These are phyloP conservation scores for Pseudozyma sp. DNA, from an alignment of 1,284 basidiomycete species.

Conservation along the genomic window DNA sequence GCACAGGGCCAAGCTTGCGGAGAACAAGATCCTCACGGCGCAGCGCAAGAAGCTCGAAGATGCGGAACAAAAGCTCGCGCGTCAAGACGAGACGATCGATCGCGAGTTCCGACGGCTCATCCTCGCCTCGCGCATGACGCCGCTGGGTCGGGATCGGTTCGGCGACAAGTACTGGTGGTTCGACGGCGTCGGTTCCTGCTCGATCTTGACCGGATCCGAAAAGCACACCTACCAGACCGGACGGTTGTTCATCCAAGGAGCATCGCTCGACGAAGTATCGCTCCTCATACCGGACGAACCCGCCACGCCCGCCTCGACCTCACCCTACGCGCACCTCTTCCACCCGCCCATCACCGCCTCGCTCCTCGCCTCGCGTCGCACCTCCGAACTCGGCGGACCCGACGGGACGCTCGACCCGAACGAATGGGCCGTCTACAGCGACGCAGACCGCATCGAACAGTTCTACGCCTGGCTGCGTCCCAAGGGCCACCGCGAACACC, in stretches of 20 bases:
- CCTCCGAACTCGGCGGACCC: constrained; percentile 64
- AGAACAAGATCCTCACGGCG: constrained; percentile 55
- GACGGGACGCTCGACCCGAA: constrained; percentile 77
- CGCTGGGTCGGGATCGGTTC: constrained; percentile 90
- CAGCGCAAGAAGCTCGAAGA: constrained; percentile 72
- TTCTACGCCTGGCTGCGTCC: constrained; percentile 89
- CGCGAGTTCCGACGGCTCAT: constrained; percentile 89
- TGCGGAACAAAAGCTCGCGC: constrained; percentile 82
- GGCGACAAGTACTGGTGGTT: constrained; percentile 98
- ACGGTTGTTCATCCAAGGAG: constrained; percentile 88
- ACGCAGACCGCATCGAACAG: constrained; percentile 85
- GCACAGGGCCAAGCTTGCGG: constrained; percentile 53
- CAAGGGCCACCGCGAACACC: constrained; percentile 87
- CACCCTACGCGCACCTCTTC: constrained; percentile 36
- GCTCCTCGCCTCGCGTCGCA: constrained; percentile 17
- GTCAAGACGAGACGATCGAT: constrained; percentile 85
- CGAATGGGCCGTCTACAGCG: constrained; percentile 90
- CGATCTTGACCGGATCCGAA: constrained; percentile 72
- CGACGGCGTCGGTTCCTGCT: constrained; percentile 89
- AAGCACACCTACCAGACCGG: constrained; percentile 82
- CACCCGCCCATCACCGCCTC: constrained; percentile 62
- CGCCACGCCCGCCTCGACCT: not conserved
- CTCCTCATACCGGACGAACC: constrained; percentile 16
- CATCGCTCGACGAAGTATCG: constrained; percentile 74
- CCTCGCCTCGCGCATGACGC: constrained; percentile 84